Evolutionary conservation across 2,329 filamentous ascomycete genomes (phyloP), one percentile per base, ranked within the genome.

Genomic region (Cadophora luteo-olivacea): DNA sequence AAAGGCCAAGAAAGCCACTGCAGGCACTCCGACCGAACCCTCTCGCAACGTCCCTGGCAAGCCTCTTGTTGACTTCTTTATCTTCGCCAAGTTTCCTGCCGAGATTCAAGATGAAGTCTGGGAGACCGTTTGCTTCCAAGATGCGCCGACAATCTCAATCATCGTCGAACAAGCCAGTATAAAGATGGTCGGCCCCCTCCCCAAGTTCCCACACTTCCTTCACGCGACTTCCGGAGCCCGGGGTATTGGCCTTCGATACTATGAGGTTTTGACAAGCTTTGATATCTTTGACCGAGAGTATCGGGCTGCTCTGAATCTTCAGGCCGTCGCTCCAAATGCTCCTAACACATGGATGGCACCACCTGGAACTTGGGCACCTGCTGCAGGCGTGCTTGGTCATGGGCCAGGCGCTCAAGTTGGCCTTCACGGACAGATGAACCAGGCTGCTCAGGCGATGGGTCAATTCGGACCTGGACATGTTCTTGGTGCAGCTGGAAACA

Each of bases 101-200:
- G 67, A 69, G 22, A 29, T 69, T 38, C 67, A 69, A 38, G 64
- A 66, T 24, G 16, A 49, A 7, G 60, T 69, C 24, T 69, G 67
- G 67, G 60, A 64, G 24, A 36, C n/a, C 16, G 64, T 41, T 4
- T 60, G 51, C 16, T 49, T 25, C 22, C 14, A 48, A 7, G 25
- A 48, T 6, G 11, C 62, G 29, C 32, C 45, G 3, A 38, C 61
- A n/a, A 32, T 65, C 16, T 11, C 33, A 14, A 49, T 66, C 25
- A 29, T 55, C 22, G 49, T 66, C 51, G 63, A 24, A n/a, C 32
- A 36, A 16, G 19, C 38, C 16, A n/a, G 7, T 11, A 49, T 61
- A 38, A 49, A 57, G n/a, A 61, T 58, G 51, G 41, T 38, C 9
- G 52, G 60, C 25, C 4, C 11, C 0, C 33, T 63, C 16, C 58